These are phyloP conservation scores for Fusarium sp. DNA, from an alignment of 2,329 filamentous ascomycete genomes.

Conservation along the genomic window DNA sequence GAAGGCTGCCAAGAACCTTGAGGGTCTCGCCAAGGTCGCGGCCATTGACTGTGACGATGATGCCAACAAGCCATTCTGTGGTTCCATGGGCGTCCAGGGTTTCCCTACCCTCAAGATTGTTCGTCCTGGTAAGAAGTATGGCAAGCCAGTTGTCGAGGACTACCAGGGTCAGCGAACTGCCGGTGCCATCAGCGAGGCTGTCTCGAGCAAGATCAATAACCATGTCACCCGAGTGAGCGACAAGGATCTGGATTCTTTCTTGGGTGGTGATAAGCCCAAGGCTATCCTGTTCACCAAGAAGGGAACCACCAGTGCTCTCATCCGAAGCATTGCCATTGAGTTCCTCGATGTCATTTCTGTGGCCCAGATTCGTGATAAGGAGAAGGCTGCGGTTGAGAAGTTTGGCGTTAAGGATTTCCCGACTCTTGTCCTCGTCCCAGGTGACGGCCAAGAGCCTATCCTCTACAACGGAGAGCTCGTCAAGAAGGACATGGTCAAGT, in stretches of 20 bases:
- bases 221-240: slow-evolving; percentile 86
- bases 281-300: slow-evolving; percentile 95
- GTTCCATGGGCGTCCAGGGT: slow-evolving; percentile 86
- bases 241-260: slow-evolving; percentile 81
- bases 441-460: slow-evolving; percentile 74
- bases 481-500: slow-evolving; percentile 83
- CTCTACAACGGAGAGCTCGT: slow-evolving; percentile 86
- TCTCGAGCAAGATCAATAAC: slow-evolving; percentile 90
- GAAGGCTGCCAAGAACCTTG: slow-evolving; percentile 88
- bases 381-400: slow-evolving; percentile 75
- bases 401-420: slow-evolving; percentile 86
- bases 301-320: slow-evolving; percentile 83
- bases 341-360: slow-evolving; percentile 84
- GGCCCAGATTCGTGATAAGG: slow-evolving; percentile 86
- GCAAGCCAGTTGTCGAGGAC: slow-evolving; percentile 86
- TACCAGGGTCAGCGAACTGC: slow-evolving; percentile 87
- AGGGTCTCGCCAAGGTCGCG: slow-evolving; percentile 93
- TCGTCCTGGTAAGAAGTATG: slow-evolving; percentile 82
- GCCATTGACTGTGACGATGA: slow-evolving; percentile 97
- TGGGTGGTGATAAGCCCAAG: slow-evolving; percentile 80
- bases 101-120: slow-evolving; percentile 98
- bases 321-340: slow-evolving; percentile 90
- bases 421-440: slow-evolving; percentile 82
- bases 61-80: slow-evolving; percentile 88
- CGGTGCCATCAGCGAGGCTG: slow-evolving; percentile 88